Conservation (phyloP, 2,329 filamentous ascomycete genomes). For the Aspergillus brasiliensis region DNA sequence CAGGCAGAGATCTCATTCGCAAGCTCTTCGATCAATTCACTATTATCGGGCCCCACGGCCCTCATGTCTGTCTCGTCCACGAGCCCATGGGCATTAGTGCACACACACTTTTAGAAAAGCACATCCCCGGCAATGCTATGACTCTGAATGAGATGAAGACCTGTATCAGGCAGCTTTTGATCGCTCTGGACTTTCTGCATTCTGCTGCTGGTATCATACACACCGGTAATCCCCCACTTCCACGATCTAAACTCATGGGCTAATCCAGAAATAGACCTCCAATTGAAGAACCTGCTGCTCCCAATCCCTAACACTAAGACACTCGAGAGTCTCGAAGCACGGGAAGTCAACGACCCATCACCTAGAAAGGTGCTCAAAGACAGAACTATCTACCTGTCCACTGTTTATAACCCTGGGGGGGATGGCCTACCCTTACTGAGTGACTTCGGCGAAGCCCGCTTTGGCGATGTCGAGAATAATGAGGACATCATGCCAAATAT, state of each 20-base stretch:
- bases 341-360: background rate
- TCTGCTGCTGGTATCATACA: background rate
- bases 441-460: slow-evolving; percentile 11
- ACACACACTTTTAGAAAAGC: background rate
- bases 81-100: background rate
- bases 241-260: accelerated
- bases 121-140: background rate
- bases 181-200: background rate
- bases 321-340: background rate
- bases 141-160: background rate
- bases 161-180: background rate
- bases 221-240: background rate
- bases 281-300: background rate
- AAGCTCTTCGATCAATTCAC: background rate
- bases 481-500: slow-evolving; percentile 7
- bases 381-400: background rate
- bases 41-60: background rate
- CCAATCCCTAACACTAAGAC: background rate
- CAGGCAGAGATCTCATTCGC: background rate
- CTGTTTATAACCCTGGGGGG: background rate
- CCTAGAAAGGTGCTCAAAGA: background rate
- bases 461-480: slow-evolving; percentile 21
- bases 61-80: background rate
- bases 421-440: slow-evolving; percentile 5
- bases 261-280: background rate